A percentile compares a stretch with the other conserved stretches of the same genome.
Evolutionary conservation across 2,329 filamentous ascomycete species (phyloP).

Genomic region (Exserohilum turcica): DNA sequence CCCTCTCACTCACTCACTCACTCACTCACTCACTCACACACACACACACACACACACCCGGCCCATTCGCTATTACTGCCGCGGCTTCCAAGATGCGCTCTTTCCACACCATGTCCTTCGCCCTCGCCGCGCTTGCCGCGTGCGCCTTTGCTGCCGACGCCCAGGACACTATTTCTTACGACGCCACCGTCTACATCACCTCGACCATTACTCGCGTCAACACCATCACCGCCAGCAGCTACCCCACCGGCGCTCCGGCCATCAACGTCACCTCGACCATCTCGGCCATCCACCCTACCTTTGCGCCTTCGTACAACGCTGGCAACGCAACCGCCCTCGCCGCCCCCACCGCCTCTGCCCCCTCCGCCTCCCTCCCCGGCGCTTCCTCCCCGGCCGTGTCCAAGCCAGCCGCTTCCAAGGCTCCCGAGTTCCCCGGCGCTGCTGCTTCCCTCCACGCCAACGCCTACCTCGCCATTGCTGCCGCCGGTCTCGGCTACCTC

Average conservation of each 20-base stretch:
- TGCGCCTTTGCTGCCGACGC: conserved; percentile 33
- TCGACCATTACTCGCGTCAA: conserved; percentile 47
- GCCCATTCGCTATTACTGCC: conserved; percentile 7
- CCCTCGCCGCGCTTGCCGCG: conserved; percentile 43
- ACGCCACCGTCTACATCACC: conserved; percentile 46
- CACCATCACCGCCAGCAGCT: conserved; percentile 45
- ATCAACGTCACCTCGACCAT: conserved; percentile 45
- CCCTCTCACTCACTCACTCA: too few relatives aligned
- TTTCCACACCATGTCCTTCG: conserved; percentile 41
- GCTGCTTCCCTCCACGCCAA: conserved; percentile 41
- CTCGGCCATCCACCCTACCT: conserved; percentile 23
- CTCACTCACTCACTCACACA: too few relatives aligned
- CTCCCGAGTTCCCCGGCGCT: conserved; percentile 40
- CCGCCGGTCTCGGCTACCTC: conserved; percentile 42
- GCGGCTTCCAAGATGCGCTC: conserved; percentile 40
- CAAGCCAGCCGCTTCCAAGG: conserved; percentile 15
- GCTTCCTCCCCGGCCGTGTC: conserved; percentile 21
- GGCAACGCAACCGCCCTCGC: conserved; percentile 30
- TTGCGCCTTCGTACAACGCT: conserved; percentile 22
- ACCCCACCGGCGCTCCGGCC: conserved; percentile 26
- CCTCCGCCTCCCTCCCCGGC: conserved; percentile 18
- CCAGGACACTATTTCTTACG: conserved; percentile 24
- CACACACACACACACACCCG: conserved; percentile 8
- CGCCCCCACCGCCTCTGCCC: conserved; percentile 13
- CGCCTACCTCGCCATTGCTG: conserved; percentile 37